Conservation (phyloP, 2,329 filamentous ascomycete genomes). For the Scortechinia acanthostroma region DNA sequence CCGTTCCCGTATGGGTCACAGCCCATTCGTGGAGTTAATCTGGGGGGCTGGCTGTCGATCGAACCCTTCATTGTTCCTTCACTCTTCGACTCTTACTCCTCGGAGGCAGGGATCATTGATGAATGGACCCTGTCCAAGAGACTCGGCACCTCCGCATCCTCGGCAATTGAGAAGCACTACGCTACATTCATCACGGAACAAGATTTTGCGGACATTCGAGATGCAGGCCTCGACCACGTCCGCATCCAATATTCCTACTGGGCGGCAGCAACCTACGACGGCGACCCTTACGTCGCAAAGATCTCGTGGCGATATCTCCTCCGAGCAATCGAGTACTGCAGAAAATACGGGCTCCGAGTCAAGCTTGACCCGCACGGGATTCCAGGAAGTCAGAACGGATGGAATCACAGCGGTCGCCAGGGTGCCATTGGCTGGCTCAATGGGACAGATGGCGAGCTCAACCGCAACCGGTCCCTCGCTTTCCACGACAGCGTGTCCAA, state of each 20-base stretch:
- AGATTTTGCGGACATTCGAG: constrained; percentile 47
- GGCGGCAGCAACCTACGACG: constrained; percentile 41
- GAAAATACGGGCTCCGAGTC: constrained; percentile 41
- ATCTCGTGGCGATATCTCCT: constrained; percentile 35
- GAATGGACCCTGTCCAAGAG: constrained; percentile 40
- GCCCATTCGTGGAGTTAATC: constrained; percentile 64
- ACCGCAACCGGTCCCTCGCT: constrained; percentile 43
- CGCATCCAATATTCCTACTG: constrained; percentile 52
- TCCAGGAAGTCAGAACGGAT: constrained; percentile 50
- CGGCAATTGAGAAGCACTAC: constrained; percentile 37
- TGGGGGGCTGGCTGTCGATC: constrained; percentile 68
- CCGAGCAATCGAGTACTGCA: constrained; percentile 45
- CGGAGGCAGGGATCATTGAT: constrained; percentile 26
- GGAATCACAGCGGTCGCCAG: constrained; percentile 51
- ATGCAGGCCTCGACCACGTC: constrained; percentile 49
- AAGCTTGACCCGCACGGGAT: constrained; percentile 51
- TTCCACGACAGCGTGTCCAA: constrained; percentile 33
- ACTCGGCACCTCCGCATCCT: constrained; percentile 34
- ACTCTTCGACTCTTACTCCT: constrained; percentile 43
- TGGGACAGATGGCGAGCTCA: constrained; percentile 9
- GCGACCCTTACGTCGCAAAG: constrained; percentile 35
- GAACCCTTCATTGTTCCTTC: constrained; percentile 75
- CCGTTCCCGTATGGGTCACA: constrained; percentile 55
- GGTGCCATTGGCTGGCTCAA: constrained; percentile 20
- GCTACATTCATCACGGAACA: constrained; percentile 35